Evolutionary conservation across 1,284 basidiomycete species (phyloP).

Genomic region (Phellinidium pouzarii): DNA sequence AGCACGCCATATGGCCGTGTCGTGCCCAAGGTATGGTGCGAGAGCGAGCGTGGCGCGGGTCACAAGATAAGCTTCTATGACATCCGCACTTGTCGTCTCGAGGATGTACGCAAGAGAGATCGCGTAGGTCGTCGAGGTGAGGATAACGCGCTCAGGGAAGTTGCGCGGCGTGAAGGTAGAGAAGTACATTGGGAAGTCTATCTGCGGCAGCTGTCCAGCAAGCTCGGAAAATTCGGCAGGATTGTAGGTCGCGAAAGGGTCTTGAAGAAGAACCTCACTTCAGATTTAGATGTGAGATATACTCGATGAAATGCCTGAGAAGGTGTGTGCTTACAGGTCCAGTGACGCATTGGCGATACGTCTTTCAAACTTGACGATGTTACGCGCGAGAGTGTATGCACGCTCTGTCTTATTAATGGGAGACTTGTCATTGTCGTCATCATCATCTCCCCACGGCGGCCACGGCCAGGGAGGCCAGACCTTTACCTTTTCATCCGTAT

Average conservation of each 20-base stretch:
- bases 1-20: constrained; percentile 72
- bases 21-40: constrained; percentile 63
- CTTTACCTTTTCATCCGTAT: constrained; percentile 33
- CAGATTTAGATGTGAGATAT: constrained; percentile 8
- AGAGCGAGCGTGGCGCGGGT: constrained; percentile 60
- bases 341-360: constrained; percentile 76
- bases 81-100: constrained; percentile 58
- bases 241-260: constrained; percentile 89
- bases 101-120: constrained; percentile 66
- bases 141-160: constrained; percentile 73
- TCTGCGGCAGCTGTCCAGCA: constrained; percentile 64
- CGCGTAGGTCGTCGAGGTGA: constrained; percentile 82
- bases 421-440: constrained; percentile 42
- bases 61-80: constrained; percentile 84
- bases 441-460: constrained; percentile 71
- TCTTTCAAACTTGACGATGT: constrained; percentile 77
- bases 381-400: constrained; percentile 59
- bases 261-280: constrained; percentile 60
- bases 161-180: constrained; percentile 74
- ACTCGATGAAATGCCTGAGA: not conserved
- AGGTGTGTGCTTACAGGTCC: constrained; percentile 51
- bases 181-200: constrained; percentile 82
- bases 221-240: constrained; percentile 67
- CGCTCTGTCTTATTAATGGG: constrained; percentile 36
- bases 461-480: constrained; percentile 83